phyloP scores from a whole-genome alignment of 2,329 filamentous ascomycete genomes.

The Hymenotorrendiella dingleyae region DNA sequence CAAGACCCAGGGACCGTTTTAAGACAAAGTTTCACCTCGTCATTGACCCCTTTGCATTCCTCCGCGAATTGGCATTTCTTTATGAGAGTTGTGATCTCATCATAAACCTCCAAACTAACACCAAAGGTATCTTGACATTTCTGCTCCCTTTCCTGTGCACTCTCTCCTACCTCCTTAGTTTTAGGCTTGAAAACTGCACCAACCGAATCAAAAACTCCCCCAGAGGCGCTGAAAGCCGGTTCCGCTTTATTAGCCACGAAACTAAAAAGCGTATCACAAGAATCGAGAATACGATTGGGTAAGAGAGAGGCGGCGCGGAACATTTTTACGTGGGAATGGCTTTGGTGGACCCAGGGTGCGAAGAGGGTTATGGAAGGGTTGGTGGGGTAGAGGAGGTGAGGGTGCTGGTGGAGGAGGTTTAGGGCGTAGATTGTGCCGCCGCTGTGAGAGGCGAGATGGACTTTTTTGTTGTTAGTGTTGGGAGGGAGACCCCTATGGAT shows the following conservation, averaged over 20 bases:
- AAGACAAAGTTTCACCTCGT: slow-evolving; percentile 27
- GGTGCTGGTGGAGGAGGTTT: slow-evolving; percentile 34
- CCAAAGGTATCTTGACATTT: slow-evolving; percentile 16
- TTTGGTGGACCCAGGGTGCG: slow-evolving; percentile 36
- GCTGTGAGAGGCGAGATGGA: slow-evolving; percentile 36
- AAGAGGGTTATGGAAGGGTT: slow-evolving; percentile 28
- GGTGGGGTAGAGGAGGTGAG: slow-evolving; percentile 29
- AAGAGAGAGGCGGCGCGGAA: slow-evolving; percentile 15
- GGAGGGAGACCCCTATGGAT: no score
- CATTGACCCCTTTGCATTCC: slow-evolving; percentile 24
- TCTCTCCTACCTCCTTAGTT: slow-evolving; percentile 1
- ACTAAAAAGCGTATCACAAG: slow-evolving; percentile 26
- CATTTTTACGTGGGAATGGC: slow-evolving; percentile 11
- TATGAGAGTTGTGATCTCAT: slow-evolving; percentile 11
- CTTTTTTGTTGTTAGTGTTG: background rate
- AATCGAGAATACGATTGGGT: slow-evolving; percentile 26
- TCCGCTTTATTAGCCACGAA: slow-evolving; percentile 31
- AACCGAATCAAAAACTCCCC: slow-evolving; percentile 8
- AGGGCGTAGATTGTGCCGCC: slow-evolving; percentile 38
- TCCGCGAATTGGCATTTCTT: slow-evolving; percentile 23
- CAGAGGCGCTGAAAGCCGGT: slow-evolving; percentile 22
- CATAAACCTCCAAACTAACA: slow-evolving; percentile 9
- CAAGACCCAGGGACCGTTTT: slow-evolving; percentile 14
- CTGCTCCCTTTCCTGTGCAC: slow-evolving; percentile 9
- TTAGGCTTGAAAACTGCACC: slow-evolving; percentile 7